Base-by-base conservation (phyloP, 352 stramenopile genomes). In the Globisporangium spinosum region DNA sequence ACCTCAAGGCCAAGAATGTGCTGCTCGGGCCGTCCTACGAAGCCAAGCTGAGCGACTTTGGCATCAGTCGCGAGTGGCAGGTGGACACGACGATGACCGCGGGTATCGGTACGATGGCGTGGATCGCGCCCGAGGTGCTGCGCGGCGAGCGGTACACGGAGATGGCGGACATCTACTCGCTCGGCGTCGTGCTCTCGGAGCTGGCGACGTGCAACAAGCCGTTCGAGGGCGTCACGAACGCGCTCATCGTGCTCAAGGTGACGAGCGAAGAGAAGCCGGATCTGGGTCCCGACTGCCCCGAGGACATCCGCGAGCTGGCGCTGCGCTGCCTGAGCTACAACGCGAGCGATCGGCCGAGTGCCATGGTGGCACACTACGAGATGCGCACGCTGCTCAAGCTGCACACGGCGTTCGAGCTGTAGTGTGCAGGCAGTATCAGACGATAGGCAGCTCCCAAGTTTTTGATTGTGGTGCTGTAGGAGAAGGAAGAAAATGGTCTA, bases 111-210 rank as follows among this genome's bases (percentile, higher is more conserved):
- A 94, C 85, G 49, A 89, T 95, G 77, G 87, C 87, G 43, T 95
- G 85, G 85, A 93, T 95, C 69, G 83, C 87, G 2, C 87, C 87
- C 0, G 85, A 95, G 66, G 81, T 95, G 55, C 66, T 95, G 57
- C 79, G 85, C 0, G 83, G 87, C 12, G 87, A 93, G 64, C 80
- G 85, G n/a, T 95, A 93, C 75, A 95, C 80, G 3, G 87, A 95
- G 67, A 91, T 83, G 76, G 86, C 87, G 3, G 87, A 95, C 68
- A 90, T 95, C 34, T 95, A 95, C 73, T 95, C 87, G 53, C 93
- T 95, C 59, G 87, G 87, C 22, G 84, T 94, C 10, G 78, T 95
- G 20, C 64, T 95, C 56, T 87, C 83, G 3, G 87, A 95, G 74
- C 61, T 95, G 40, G 75, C 78, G 23, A 94, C 82, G 51, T 88